Percentiles rank a stretch among this genome's conserved stretches.
These are phyloP conservation scores for Ustilago nuda DNA, from an alignment of 1,284 basidiomycete species.

Conservation along the genomic window DNA sequence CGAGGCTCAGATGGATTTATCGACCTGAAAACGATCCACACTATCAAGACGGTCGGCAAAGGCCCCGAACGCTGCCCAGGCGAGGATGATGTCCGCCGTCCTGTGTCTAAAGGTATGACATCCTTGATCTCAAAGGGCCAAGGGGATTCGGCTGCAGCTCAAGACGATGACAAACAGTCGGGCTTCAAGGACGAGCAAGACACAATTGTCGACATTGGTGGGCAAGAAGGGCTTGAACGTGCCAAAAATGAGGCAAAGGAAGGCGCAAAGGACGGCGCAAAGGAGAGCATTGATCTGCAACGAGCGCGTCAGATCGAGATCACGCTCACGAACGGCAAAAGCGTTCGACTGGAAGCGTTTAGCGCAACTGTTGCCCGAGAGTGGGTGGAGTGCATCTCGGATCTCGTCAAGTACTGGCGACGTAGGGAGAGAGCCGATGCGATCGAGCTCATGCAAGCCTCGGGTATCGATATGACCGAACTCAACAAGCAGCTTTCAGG, in stretches of 20 bases:
- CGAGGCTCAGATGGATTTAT: conserved; percentile 76
- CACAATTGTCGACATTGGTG: conserved; percentile 78
- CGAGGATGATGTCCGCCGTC: conserved; percentile 37
- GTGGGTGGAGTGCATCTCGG: conserved; percentile 80
- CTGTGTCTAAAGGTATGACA: background rate
- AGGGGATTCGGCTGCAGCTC: conserved; percentile 69
- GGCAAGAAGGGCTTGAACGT: conserved; percentile 74
- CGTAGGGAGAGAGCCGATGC: conserved; percentile 78
- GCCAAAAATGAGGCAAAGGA: conserved; percentile 70
- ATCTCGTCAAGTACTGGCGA: conserved; percentile 81
- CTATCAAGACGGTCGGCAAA: conserved; percentile 73
- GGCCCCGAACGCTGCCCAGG: conserved; percentile 53
- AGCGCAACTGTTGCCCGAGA: conserved; percentile 75
- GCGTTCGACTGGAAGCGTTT: conserved; percentile 77
- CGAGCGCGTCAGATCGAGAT: conserved; percentile 82
- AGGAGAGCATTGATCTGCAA: conserved; percentile 34
- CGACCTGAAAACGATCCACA: conserved; percentile 77
- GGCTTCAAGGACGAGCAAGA: conserved; percentile 67
- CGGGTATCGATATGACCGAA: conserved; percentile 72
- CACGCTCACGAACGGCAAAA: conserved; percentile 76
- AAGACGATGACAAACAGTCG: conserved; percentile 70
- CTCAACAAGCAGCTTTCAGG: conserved; percentile 35
- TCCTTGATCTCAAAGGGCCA: conserved; percentile 18
- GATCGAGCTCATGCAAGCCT: conserved; percentile 79
- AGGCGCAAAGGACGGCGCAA: conserved; percentile 67